phyloP scores from a whole-genome alignment of 805 yeast genomes.

The Lachancea meyersii region DNA sequence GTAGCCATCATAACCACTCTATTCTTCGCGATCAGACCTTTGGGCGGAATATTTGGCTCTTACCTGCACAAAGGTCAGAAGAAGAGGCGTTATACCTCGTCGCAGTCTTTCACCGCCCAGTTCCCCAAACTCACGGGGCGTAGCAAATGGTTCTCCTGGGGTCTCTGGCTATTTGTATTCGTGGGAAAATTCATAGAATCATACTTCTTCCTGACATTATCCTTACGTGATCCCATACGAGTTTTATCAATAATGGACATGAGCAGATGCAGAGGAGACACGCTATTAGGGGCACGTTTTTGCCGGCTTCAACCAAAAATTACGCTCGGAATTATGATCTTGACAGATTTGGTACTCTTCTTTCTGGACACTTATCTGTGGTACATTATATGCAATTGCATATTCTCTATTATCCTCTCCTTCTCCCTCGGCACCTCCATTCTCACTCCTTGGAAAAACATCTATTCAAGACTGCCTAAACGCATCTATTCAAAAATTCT shows the following conservation, averaged over 20 bases:
- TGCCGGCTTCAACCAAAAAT: conserved; percentile 55
- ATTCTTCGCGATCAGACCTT: conserved; percentile 57
- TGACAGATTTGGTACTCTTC: conserved; percentile 63
- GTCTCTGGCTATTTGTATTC: conserved; percentile 65
- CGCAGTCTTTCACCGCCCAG: conserved; percentile 52
- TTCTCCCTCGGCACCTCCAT: conserved; percentile 72
- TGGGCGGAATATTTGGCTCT: conserved; percentile 48
- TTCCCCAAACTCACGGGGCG: conserved; percentile 49
- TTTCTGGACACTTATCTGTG: conserved; percentile 78
- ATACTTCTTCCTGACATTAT: conserved; percentile 67
- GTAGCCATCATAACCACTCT: conserved; percentile 48
- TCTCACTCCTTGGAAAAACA: conserved; percentile 86
- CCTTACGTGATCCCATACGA: conserved; percentile 66
- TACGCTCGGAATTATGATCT: conserved; percentile 45
- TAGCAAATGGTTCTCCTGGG: conserved; percentile 54
- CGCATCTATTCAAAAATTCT: conserved; percentile 67
- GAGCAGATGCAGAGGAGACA: conserved; percentile 57
- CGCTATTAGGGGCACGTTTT: conserved; percentile 43
- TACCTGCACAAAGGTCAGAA: conserved; percentile 30
- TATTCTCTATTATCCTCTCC: conserved; percentile 65
- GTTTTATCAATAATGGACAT: conserved; percentile 55
- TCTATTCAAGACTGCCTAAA: conserved; percentile 68
- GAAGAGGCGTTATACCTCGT: conserved; percentile 44
- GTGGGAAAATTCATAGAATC: conserved; percentile 67
- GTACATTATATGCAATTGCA: conserved; percentile 77